Evolutionary conservation across 169 alveolate genomes (phyloP), one percentile per base, ranked within the genome.

Genomic region (Babesia microti): DNA sequence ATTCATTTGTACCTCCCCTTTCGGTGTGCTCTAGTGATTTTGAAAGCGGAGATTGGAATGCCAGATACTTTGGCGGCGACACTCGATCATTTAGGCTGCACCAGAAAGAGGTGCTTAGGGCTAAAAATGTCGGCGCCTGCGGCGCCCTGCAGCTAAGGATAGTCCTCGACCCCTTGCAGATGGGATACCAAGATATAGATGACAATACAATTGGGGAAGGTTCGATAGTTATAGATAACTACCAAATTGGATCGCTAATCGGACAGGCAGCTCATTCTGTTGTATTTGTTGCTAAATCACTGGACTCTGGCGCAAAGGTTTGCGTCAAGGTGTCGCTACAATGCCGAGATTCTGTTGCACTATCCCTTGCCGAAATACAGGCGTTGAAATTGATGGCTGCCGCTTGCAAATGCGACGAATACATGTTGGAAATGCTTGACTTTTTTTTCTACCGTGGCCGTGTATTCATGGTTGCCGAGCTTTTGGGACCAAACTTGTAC

Each of bases 301-400:
- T 33, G 19, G 34, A 12, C 19, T 19, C n/a, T 9, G 41, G 35
- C 33, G 52, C 7, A 23, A 32, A 39, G 5, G 56, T 54, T 4
- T 65, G 70, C 41, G 17, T 65, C 3, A 65, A 65, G 21, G 55
- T 65, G n/a, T n/a, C n/a, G n/a, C n/a, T 1, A 55, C 57, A 14
- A 41, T 54, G 54, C 69, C 76, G n/a, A 14, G 76, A 65, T 14
- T 35, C 59, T 1, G 41, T 55, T 17, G 28, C 22, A 37, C 76
- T 54, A 56, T 68, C 76, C 22, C 34, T 65, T 14, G 76, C 53
- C 24, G 76, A 65, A 28, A 65, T 65, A 33, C 39, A 50, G 28
- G 19, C 55, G 36, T 19, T 65, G 29, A 65, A 53, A 27, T 15
- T 37, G 15, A 54, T 65, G 4, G 55, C 60, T n/a, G 36, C 32